Conservation (phyloP, 768 basidiomycete genomes). For the Rhizopogon vinicolor region DNA sequence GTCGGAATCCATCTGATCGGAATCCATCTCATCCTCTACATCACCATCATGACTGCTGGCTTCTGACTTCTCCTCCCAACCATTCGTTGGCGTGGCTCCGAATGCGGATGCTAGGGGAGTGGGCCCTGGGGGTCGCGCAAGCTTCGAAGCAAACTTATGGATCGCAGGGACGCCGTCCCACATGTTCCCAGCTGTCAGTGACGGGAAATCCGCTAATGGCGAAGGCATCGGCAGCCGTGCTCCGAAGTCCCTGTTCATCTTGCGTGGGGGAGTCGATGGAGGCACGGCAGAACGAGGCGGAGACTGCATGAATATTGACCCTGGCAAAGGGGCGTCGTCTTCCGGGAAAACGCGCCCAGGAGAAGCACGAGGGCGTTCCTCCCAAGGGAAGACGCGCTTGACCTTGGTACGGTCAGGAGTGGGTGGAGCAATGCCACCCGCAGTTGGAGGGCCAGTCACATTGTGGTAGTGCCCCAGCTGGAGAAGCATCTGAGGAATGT, state of each 20-base stretch:
- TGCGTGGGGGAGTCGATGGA: slow-evolving; percentile 24
- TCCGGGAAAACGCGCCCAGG: slow-evolving; percentile 73
- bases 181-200: slow-evolving; percentile 69
- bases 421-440: slow-evolving; percentile 34
- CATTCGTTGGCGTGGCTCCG: slow-evolving; percentile 36
- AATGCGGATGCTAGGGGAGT: slow-evolving; percentile 44
- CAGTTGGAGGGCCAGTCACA: slow-evolving; percentile 43
- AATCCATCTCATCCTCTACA: slow-evolving; percentile 69
- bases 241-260: background rate
- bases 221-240: slow-evolving; percentile 28
- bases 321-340: slow-evolving; percentile 51
- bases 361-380: slow-evolving; percentile 61
- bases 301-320: slow-evolving; percentile 8
- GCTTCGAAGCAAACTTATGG: slow-evolving; percentile 63
- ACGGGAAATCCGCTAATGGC: slow-evolving; percentile 43
- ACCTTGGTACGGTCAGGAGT: slow-evolving; percentile 72
- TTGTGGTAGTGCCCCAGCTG: slow-evolving; percentile 71
- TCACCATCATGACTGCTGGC: slow-evolving; percentile 79
- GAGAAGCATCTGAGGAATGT: slow-evolving; percentile 64
- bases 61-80: slow-evolving; percentile 45
- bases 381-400: slow-evolving; percentile 93
- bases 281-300: slow-evolving; percentile 34
- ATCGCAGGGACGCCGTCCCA: slow-evolving; percentile 85
- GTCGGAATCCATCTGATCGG: slow-evolving; percentile 54
- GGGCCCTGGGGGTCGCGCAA: slow-evolving; percentile 45